Conservation (phyloP, 768 basidiomycete genomes). For the Boletus subparvulus region DNA sequence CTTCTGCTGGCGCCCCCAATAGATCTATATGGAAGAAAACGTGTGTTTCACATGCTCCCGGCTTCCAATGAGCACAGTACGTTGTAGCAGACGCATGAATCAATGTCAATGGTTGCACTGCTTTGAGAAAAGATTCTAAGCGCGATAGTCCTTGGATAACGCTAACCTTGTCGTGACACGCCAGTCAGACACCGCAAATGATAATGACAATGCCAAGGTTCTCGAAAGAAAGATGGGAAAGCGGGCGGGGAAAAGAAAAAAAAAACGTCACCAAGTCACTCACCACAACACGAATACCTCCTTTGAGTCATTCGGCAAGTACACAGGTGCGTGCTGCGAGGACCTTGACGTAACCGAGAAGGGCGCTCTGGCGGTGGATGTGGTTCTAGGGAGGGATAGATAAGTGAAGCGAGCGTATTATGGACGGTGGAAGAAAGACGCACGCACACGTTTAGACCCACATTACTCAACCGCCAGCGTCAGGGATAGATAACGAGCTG, state of each 20-base stretch:
- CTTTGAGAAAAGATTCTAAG: neutral
- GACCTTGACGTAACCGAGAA: neutral
- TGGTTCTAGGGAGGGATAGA: neutral
- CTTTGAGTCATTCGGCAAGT: neutral
- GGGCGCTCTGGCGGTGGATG: neutral
- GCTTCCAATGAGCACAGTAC: too few relatives aligned
- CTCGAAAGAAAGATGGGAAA: neutral
- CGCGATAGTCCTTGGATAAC: neutral
- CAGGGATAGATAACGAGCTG: neutral
- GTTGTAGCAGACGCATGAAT: neutral
- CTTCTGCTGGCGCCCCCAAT: neutral
- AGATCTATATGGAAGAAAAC: neutral
- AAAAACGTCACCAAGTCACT: neutral
- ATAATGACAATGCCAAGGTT: neutral
- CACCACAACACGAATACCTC: neutral
- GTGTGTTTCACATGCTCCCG: neutral
- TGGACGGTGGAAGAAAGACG: neutral
- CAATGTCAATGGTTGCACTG: neutral
- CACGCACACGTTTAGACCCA: neutral
- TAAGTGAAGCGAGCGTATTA: neutral
- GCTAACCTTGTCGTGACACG: too few relatives aligned
- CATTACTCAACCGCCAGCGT: neutral
- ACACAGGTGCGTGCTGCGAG: neutral
- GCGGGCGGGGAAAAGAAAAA: too few relatives aligned
- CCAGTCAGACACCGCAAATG: neutral